Evolutionary conservation across 768 basidiomycete genomes (phyloP).

Genomic region (Pluteus cervinus): DNA sequence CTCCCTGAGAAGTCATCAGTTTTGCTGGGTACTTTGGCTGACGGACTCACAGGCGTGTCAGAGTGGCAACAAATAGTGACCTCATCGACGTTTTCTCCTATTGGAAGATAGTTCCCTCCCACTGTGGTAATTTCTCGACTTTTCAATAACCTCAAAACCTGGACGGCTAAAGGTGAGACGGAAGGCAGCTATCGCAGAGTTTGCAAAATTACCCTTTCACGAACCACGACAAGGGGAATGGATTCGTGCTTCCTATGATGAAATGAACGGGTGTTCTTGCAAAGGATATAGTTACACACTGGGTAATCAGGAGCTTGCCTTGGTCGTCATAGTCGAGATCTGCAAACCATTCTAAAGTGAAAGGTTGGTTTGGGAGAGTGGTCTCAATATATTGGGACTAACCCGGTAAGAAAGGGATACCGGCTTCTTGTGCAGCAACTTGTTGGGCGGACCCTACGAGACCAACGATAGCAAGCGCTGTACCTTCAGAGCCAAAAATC

Average conservation of each 20-base stretch:
- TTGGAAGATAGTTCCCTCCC: conserved; percentile 31
- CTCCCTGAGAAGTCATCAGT: conserved; percentile 29
- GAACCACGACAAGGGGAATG: conserved; percentile 34
- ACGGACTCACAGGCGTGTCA: conserved; percentile 48
- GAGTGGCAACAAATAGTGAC: conserved; percentile 65
- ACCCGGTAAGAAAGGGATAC: conserved; percentile 61
- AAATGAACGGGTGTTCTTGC: background rate
- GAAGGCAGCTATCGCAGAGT: background rate
- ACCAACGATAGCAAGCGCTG: conserved; percentile 50
- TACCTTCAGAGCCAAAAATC: conserved; percentile 32
- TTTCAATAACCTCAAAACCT: conserved; percentile 41
- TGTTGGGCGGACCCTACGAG: conserved; percentile 62
- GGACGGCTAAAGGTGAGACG: background rate
- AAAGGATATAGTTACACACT: conserved; percentile 24
- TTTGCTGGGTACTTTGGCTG: background rate
- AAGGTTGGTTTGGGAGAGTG: background rate
- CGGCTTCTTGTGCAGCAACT: conserved; percentile 43
- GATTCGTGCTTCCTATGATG: conserved; percentile 42
- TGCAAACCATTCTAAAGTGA: conserved; percentile 52
- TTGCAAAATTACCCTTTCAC: conserved; percentile 30
- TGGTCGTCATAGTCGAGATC: conserved; percentile 55
- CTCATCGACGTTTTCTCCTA: conserved; percentile 37
- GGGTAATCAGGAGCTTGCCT: conserved; percentile 56
- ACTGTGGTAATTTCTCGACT: conserved; percentile 43
- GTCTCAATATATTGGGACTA: conserved; percentile 4